Evolutionary conservation across 176 grass and related monocot genomes (phyloP).

Genomic region (Hsuehochloa calcarea): DNA sequence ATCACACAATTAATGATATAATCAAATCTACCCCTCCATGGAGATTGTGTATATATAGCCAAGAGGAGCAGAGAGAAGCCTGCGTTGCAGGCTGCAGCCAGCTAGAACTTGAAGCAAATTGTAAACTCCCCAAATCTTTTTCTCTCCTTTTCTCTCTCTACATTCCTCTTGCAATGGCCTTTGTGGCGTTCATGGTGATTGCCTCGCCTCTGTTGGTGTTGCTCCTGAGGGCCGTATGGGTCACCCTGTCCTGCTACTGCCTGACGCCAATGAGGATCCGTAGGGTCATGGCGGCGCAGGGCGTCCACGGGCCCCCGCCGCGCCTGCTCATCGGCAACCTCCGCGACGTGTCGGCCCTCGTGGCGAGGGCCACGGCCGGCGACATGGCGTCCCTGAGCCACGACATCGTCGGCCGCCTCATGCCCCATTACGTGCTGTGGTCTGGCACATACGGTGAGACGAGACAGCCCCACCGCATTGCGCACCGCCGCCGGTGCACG

Average conservation of each 20-base stretch:
- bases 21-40: background rate
- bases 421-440: constrained; percentile 96
- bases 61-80: background rate
- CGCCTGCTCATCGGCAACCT: constrained; percentile 70
- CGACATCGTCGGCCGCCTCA: constrained; percentile 82
- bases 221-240: constrained; percentile 53
- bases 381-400: constrained; percentile 72
- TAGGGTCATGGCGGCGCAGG: constrained; percentile 65
- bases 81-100: background rate
- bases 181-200: constrained; percentile 7
- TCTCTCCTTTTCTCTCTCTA: background rate
- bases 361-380: constrained; percentile 47
- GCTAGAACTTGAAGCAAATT: background rate
- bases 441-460: constrained; percentile 55
- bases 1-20: background rate
- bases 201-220: constrained; percentile 30
- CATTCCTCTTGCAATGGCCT: constrained; percentile 11
- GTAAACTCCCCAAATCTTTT: background rate
- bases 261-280: constrained; percentile 64
- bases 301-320: constrained; percentile 52
- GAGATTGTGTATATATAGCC: constrained; percentile 26
- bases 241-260: constrained; percentile 69
- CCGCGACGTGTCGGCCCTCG: constrained; percentile 53
- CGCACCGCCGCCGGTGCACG: background rate
- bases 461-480: background rate